Evolutionary conservation across 1,284 basidiomycete species (phyloP).

Genomic region (Mycena sp.): DNA sequence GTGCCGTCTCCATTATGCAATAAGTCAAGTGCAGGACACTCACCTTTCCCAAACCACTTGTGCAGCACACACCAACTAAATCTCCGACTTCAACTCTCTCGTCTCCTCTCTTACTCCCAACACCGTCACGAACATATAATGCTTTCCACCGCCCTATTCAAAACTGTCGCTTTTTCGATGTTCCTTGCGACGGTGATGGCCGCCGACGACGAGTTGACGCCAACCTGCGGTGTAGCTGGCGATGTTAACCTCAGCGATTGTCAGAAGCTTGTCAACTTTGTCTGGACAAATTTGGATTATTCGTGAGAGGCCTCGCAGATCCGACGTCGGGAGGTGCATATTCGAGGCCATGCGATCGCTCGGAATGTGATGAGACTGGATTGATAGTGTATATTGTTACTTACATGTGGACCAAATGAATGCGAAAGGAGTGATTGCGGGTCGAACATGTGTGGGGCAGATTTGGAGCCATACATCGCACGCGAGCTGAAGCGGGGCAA

Average conservation of each 20-base stretch:
- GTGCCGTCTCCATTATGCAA: not conserved
- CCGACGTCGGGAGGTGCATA: not conserved
- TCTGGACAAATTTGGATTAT: not conserved
- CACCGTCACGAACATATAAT: no score
- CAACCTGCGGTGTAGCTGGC: not conserved
- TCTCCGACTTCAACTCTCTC: not conserved
- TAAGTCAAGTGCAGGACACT: not conserved
- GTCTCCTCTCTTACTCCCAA: not conserved
- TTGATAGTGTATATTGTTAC: not conserved
- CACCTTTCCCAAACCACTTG: not conserved
- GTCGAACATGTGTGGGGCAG: no score
- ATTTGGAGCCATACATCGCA: no score
- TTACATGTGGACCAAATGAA: not conserved
- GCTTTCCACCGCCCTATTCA: not conserved
- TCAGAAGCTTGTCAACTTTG: not conserved
- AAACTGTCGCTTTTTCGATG: not conserved
- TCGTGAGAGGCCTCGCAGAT: no score
- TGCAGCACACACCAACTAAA: not conserved
- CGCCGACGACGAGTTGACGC: not conserved
- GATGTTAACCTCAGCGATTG: not conserved
- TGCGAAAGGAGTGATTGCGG: no score
- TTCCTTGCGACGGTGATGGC: not conserved
- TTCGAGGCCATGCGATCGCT: not conserved
- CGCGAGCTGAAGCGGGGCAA: no score
- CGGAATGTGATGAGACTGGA: not conserved